Base-by-base conservation (phyloP, 2,329 filamentous ascomycete genomes). In the Colletotrichum gloeosporioides region DNA sequence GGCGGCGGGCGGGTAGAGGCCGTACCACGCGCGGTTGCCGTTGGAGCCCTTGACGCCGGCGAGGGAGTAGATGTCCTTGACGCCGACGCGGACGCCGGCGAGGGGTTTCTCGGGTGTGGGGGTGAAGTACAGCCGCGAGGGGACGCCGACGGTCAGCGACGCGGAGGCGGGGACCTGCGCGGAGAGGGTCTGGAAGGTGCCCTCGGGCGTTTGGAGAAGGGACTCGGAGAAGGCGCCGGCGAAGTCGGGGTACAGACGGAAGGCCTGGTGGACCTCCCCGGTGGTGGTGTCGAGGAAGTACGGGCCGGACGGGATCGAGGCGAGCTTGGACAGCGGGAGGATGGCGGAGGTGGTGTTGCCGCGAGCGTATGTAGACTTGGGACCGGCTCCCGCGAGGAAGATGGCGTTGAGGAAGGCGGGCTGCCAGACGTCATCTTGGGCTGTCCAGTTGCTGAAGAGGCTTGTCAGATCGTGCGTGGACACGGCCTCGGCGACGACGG, bases 51-150 rank as follows among this genome's bases (percentile, higher is more conserved):
- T 86, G 3, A 92, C 81, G 3, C 92, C 92, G 2, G 78, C 86
- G 53, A 93, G 82, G 77, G 92, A 86, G 79, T 88, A 92, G 63
- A 93, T 90, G 78, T 94, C 92, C 81, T 94, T 94, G 71, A 93
- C 86, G 1, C 88, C 92, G 1, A 93, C 81, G 22, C 92, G 87
- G 5, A 92, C 88, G 22, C 92, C 92, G 7, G 90, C 89, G 0
- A 94, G 85, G 1, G 91, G 92, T 79, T 90, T 88, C n/a, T 87
- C 84, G 0, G 82, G 79, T 1, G 89, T 90, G 62, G 86, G 88
- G 4, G 86, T 88, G 82, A 86, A 91, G 83, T 93, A 93, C 0
- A 93, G 84, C 12, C 92, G 87, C 8, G 91, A 93, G 6, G 92
- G 91, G 0, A 93, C 92, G 79, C 73, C 87, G 36, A 89, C 79